These are phyloP conservation scores for Themeda triandra DNA, from an alignment of 176 grass and related monocot genomes.

Conservation along the genomic window DNA sequence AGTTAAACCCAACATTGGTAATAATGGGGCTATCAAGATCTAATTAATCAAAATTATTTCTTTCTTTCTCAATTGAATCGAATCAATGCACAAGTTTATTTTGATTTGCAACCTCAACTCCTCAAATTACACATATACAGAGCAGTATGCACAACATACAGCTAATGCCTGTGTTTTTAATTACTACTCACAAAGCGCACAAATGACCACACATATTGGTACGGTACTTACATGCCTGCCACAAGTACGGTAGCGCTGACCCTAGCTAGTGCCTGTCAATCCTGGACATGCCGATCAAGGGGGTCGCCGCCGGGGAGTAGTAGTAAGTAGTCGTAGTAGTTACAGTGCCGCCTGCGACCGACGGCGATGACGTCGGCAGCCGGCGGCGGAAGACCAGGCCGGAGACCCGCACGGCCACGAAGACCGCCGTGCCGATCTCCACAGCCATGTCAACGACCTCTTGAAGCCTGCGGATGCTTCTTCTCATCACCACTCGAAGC, in stretches of 20 bases:
- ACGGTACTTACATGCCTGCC: not conserved
- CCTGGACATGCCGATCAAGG: conserved; percentile 46
- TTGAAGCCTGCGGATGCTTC: conserved; percentile 55
- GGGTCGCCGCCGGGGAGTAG: conserved; percentile 36
- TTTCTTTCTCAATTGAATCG: not conserved
- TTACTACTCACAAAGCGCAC: not conserved
- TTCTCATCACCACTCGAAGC: conserved; percentile 52
- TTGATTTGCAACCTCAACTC: not conserved
- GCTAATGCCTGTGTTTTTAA: not conserved
- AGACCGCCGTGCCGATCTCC: conserved; percentile 42
- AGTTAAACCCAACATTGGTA: not conserved
- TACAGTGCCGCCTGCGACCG: not conserved
- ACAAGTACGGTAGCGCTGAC: not conserved
- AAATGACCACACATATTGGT: not conserved
- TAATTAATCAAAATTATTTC: not conserved
- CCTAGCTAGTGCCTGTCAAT: conserved; percentile 42
- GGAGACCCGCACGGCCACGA: conserved; percentile 40
- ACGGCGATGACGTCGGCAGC: not conserved
- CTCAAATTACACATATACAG: not conserved
- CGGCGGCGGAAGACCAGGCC: conserved; percentile 19
- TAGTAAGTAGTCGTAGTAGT: conserved; percentile 12
- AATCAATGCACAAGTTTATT: not conserved
- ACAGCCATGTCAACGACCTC: conserved; percentile 32
- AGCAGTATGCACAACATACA: not conserved
- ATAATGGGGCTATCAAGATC: not conserved